Conservation (phyloP, 306 rosid species). For the Cotoneaster glaucophyllus region DNA sequence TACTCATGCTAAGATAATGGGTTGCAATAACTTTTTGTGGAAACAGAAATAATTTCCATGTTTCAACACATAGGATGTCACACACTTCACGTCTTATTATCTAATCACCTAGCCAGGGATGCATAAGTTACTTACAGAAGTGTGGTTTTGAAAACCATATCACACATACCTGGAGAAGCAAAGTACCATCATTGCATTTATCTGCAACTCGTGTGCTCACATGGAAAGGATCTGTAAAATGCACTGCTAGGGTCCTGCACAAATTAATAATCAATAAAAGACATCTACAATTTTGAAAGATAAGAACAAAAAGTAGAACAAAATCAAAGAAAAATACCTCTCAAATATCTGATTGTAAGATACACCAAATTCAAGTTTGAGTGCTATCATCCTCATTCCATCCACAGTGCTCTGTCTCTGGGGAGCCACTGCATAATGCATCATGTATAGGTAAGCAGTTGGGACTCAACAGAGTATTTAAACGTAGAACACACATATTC, state of each 20-base stretch:
- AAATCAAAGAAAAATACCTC: slow-evolving; percentile 33
- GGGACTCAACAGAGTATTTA: slow-evolving; percentile 8
- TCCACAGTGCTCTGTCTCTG: slow-evolving; percentile 86
- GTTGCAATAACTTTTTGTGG: not conserved
- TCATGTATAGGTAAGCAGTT: slow-evolving; percentile 18
- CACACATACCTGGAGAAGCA: slow-evolving; percentile 81
- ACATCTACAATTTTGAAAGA: not conserved
- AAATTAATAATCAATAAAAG: not conserved
- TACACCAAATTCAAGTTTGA: slow-evolving; percentile 90
- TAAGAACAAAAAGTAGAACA: not conserved
- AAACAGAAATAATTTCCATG: not conserved
- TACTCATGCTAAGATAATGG: not conserved
- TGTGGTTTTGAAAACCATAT: slow-evolving; percentile 18
- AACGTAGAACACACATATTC: slow-evolving; percentile 15
- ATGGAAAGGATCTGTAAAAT: slow-evolving; percentile 93
- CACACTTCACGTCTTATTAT: not conserved
- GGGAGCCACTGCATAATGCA: slow-evolving; percentile 48
- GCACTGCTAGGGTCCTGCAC: slow-evolving; percentile 91
- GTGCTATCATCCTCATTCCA: slow-evolving; percentile 95
- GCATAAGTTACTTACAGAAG: slow-evolving; percentile 7
- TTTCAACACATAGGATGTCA: not conserved
- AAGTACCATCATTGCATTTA: slow-evolving; percentile 82
- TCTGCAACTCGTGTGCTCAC: slow-evolving; percentile 79
- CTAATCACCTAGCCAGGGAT: not conserved
- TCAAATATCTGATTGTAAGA: slow-evolving; percentile 86